A percentile compares a stretch with the other conserved stretches of the same genome.
phyloP scores from a whole-genome alignment of 2,329 filamentous ascomycete species.

The Acrocalymma vagum region DNA sequence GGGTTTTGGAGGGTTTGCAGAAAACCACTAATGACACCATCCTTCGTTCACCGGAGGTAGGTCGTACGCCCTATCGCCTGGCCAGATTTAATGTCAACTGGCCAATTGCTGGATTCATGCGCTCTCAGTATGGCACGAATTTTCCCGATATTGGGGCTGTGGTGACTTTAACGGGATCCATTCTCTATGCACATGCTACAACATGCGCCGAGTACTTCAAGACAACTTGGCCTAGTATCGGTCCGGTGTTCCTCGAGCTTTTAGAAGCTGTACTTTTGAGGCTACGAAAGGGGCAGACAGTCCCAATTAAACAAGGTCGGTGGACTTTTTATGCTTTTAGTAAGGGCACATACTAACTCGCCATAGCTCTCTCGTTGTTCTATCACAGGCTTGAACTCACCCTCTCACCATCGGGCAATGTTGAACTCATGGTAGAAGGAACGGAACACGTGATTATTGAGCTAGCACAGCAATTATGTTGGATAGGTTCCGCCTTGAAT shows the following conservation, averaged over 20 bases:
- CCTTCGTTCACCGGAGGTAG: no score
- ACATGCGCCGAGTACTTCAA: conserved; percentile 21
- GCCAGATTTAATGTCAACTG: conserved; percentile 8
- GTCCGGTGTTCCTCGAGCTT: conserved; percentile 6
- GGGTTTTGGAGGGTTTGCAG: no score
- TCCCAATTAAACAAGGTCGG: no score
- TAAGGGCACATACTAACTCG: no score
- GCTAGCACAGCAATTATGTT: conserved; percentile 18
- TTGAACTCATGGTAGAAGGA: neutral
- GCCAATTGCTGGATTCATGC: conserved; percentile 10
- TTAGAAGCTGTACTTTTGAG: conserved; percentile 1
- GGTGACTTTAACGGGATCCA: conserved; percentile 17
- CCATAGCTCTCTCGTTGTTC: no score
- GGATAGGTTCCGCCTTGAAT: conserved; percentile 18
- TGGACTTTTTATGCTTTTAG: no score
- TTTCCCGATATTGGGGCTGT: conserved; percentile 11
- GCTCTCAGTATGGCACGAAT: conserved; percentile 12
- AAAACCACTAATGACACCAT: no score
- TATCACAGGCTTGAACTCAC: no score
- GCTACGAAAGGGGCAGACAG: neutral
- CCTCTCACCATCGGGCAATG: no score
- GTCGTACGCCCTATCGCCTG: no score
- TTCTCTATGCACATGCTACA: conserved; percentile 20
- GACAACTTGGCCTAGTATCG: conserved; percentile 17
- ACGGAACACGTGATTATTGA: conserved; percentile 3